A percentile compares a stretch with the other conserved stretches of the same genome.
Evolutionary conservation across 768 basidiomycete genomes (phyloP).

Genomic region (Mycena rosella): DNA sequence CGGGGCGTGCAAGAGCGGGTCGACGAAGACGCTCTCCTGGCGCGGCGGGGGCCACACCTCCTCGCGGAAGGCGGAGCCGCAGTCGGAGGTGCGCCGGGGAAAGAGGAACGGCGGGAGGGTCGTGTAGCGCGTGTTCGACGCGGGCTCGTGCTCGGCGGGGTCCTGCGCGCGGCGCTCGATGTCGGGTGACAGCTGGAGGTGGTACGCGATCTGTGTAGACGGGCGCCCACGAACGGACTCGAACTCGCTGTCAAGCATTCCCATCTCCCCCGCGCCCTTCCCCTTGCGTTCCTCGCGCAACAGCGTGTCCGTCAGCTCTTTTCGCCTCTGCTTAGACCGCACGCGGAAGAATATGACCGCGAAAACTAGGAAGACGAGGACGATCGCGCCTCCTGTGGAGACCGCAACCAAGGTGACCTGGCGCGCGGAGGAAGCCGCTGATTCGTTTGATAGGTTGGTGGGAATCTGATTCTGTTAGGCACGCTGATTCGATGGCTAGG

Average conservation of each 20-base stretch:
- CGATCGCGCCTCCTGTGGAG: conserved; percentile 26
- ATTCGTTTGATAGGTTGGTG: conserved; percentile 19
- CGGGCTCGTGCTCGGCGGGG: neutral
- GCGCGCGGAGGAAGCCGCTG: neutral
- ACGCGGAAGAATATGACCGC: conserved; percentile 28
- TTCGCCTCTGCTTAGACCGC: conserved; percentile 13
- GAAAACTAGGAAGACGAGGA: conserved; percentile 25
- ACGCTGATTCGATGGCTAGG: neutral
- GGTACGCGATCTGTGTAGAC: conserved; percentile 4
- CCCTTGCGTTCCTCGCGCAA: conserved; percentile 15
- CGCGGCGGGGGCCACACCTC: conserved; percentile 36
- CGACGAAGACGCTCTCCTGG: conserved; percentile 33
- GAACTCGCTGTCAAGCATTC: conserved; percentile 34
- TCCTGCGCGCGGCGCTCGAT: neutral
- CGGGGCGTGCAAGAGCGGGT: conserved; percentile 23
- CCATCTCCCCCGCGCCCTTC: conserved; percentile 27
- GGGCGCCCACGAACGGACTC: conserved; percentile 17
- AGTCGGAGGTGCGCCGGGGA: conserved; percentile 26
- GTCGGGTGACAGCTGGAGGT: neutral
- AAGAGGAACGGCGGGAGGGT: conserved; percentile 29
- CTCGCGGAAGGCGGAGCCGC: conserved; percentile 33
- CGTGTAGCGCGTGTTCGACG: neutral
- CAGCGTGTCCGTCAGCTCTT: conserved; percentile 17
- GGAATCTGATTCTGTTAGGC: conserved; percentile 6
- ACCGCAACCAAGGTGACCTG: conserved; percentile 22